A percentile compares a stretch with the other conserved stretches of the same genome.
Conservation (phyloP, 208 protist species). For the Crithidia thermophila region DNA sequence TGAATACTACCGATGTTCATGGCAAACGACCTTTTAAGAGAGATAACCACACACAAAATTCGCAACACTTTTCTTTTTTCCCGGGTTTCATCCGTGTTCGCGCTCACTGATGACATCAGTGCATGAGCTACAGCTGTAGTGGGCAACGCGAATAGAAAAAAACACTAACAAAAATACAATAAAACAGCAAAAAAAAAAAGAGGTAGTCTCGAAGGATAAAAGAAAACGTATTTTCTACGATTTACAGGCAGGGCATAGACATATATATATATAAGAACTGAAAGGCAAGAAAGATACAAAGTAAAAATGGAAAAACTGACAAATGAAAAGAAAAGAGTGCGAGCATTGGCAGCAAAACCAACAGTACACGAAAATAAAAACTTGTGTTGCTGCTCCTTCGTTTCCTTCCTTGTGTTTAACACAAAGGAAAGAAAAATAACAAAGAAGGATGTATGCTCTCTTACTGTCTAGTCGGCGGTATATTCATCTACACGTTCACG, state of each 20-base stretch:
- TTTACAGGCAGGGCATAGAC: background rate
- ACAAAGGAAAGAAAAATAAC: no score
- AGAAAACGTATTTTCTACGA: background rate
- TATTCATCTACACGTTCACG: no score
- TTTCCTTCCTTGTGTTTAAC: background rate
- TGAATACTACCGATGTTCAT: constrained; percentile 4
- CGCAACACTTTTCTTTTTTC: background rate
- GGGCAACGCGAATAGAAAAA: background rate
- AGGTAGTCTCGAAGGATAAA: constrained; percentile 7
- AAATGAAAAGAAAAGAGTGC: background rate
- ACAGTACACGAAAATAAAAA: no score
- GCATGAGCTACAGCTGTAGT: background rate
- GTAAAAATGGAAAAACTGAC: background rate
- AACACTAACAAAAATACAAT: background rate
- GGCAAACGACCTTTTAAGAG: constrained; percentile 8
- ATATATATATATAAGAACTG: background rate
- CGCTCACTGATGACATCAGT: background rate
- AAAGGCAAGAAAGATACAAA: background rate
- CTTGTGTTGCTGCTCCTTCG: no score
- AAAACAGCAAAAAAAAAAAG: constrained; percentile 15
- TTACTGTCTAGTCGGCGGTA: no score
- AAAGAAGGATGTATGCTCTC: no score
- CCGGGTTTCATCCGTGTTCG: background rate
- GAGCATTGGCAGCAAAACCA: no score
- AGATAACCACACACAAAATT: constrained; percentile 1